These are phyloP conservation scores for Trichoderma hamatum DNA, from an alignment of 2,329 filamentous ascomycete genomes.

Conservation along the genomic window DNA sequence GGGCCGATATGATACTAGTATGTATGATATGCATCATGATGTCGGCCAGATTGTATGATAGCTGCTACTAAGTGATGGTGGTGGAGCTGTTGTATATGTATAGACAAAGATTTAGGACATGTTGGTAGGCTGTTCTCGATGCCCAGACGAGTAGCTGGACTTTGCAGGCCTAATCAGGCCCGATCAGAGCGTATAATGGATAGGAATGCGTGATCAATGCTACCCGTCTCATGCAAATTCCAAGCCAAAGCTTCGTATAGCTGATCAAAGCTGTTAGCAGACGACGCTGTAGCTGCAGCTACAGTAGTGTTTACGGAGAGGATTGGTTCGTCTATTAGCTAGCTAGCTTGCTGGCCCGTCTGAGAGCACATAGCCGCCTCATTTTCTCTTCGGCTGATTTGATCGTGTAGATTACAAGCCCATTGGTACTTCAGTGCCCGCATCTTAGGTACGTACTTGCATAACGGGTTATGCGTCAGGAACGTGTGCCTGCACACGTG, in stretches of 20 bases:
- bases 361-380: neutral
- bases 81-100: neutral
- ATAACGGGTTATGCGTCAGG: neutral
- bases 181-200: neutral
- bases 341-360: neutral
- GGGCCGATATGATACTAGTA: neutral
- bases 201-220: conserved; percentile 8
- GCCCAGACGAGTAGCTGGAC: neutral
- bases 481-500: neutral
- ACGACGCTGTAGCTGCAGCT: too few relatives aligned
- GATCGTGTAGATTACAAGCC: neutral
- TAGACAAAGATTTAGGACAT: neutral
- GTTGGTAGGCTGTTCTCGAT: neutral
- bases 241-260: neutral
- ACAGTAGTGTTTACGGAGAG: neutral
- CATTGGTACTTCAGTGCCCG: neutral
- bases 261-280: neutral
- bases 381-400: neutral
- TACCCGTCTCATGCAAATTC: conserved; percentile 5
- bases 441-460: neutral
- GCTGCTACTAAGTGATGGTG: conserved; percentile 8
- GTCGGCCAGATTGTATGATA: neutral
- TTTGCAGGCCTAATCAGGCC: neutral
- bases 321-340: neutral
- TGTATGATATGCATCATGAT: neutral